Evolutionary conservation across 345 rosid genomes (phyloP).

Genomic region (Fremontodendron californicum): DNA sequence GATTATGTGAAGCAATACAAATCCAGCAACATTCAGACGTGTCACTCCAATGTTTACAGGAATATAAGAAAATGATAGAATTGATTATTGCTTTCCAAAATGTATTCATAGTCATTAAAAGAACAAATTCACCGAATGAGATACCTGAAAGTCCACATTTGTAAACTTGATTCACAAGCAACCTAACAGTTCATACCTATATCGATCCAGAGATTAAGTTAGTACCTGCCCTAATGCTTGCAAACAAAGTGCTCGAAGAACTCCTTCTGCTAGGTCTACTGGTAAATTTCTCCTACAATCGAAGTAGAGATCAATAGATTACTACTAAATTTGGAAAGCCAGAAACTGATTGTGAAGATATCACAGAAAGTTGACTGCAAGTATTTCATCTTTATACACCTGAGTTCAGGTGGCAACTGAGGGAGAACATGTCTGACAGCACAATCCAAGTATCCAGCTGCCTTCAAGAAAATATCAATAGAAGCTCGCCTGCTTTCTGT

Average conservation of each 20-base stretch:
- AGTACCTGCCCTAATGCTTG: slow-evolving; percentile 96
- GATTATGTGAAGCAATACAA: not conserved
- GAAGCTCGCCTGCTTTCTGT: slow-evolving; percentile 85
- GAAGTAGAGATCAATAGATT: slow-evolving; percentile 16
- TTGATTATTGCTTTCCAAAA: not conserved
- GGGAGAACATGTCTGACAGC: slow-evolving; percentile 91
- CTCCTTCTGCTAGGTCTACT: slow-evolving; percentile 91
- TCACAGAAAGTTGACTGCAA: slow-evolving; percentile 3
- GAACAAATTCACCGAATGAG: not conserved
- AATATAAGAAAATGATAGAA: not conserved
- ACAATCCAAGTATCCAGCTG: slow-evolving; percentile 95
- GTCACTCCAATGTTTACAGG: not conserved
- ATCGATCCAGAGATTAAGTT: slow-evolving; percentile 21
- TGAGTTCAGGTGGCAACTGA: slow-evolving; percentile 63
- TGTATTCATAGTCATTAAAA: not conserved
- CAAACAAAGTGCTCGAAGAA: slow-evolving; percentile 82
- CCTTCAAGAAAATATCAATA: slow-evolving; percentile 89
- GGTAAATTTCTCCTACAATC: slow-evolving; percentile 80
- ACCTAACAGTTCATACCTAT: slow-evolving; percentile 7
- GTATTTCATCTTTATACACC: slow-evolving; percentile 41
- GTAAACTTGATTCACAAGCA: not conserved
- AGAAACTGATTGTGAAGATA: slow-evolving; percentile 12
- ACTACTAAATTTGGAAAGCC: not conserved
- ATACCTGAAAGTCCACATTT: not conserved
- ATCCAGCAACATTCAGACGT: not conserved